These are phyloP conservation scores for Myxozyma monticola DNA, from an alignment of 805 yeast genomes.

Conservation along the genomic window DNA sequence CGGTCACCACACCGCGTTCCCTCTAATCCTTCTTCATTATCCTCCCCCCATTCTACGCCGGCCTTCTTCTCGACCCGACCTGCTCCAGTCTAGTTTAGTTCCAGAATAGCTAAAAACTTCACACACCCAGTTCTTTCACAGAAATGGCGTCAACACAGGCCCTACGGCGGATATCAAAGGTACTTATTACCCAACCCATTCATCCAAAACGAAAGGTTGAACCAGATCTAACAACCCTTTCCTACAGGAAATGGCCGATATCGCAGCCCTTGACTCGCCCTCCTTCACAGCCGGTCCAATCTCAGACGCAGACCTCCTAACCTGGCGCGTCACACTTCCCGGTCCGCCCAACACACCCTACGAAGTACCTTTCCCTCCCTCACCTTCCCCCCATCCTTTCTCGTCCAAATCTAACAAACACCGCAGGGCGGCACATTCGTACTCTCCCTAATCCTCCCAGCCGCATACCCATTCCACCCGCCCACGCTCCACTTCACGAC, in stretches of 20 bases:
- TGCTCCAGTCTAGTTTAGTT: too few species aligned
- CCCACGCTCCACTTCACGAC: slow-evolving; percentile 78
- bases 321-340: slow-evolving; percentile 92
- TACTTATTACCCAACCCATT: background rate
- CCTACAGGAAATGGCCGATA: slow-evolving; percentile 25
- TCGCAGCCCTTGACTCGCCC: slow-evolving; percentile 66
- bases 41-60: too few species aligned
- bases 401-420: background rate
- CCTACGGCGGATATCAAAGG: slow-evolving; percentile 28
- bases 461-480: slow-evolving; percentile 89
- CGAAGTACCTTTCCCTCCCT: slow-evolving; percentile 34
- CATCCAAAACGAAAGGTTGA: background rate
- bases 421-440: slow-evolving; percentile 74
- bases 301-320: slow-evolving; percentile 79
- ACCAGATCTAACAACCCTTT: background rate
- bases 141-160: too few species aligned
- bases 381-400: background rate
- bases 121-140: too few species aligned
- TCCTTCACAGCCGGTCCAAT: slow-evolving; percentile 88
- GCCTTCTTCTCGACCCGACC: too few species aligned
- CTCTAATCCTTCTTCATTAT: too few species aligned
- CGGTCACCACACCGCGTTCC: too few species aligned
- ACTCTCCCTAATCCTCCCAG: slow-evolving; percentile 83
- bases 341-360: slow-evolving; percentile 82
- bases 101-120: too few species aligned